Percentiles rank a stretch among this genome's conserved stretches.
Evolutionary conservation across 176 grass and related monocot genomes (phyloP).

Genomic region (Musa acuminata): DNA sequence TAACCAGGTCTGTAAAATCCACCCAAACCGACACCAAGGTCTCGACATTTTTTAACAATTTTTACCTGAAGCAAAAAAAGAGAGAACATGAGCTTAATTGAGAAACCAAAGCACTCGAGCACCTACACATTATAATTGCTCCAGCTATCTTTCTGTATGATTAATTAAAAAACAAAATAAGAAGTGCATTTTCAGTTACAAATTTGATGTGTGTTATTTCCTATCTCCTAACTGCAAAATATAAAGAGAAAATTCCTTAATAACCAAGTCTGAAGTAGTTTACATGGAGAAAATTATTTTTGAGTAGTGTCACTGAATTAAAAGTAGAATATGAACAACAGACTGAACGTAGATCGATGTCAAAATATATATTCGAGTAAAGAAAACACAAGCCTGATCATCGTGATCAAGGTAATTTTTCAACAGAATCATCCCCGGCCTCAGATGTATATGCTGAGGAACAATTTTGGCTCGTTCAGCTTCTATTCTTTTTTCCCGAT

Average conservation of each 20-base stretch:
- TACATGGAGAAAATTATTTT: not conserved
- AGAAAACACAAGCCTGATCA: conserved; percentile 2
- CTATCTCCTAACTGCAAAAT: no score
- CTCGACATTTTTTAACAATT: conserved; percentile 41
- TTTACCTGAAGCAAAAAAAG: conserved; percentile 24
- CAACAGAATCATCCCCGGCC: conserved; percentile 19
- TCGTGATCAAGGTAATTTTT: conserved; percentile 3
- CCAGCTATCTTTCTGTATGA: no score
- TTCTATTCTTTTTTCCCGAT: not conserved
- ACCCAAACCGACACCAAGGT: conserved; percentile 34
- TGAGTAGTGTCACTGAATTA: not conserved
- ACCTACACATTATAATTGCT: no score
- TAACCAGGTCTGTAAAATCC: conserved; percentile 57
- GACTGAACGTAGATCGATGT: no score
- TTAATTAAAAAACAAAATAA: no score
- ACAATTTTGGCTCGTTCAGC: not conserved
- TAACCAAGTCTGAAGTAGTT: no score
- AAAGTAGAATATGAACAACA: not conserved
- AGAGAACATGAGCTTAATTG: not conserved
- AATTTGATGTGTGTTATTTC: no score
- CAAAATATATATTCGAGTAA: not conserved
- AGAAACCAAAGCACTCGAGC: not conserved
- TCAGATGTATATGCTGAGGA: conserved; percentile 7
- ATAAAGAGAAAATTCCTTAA: not conserved
- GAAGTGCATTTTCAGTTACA: not conserved